Evolutionary conservation across 2,329 filamentous ascomycete genomes (phyloP).

Genomic region (Neonectria neomacrospora): DNA sequence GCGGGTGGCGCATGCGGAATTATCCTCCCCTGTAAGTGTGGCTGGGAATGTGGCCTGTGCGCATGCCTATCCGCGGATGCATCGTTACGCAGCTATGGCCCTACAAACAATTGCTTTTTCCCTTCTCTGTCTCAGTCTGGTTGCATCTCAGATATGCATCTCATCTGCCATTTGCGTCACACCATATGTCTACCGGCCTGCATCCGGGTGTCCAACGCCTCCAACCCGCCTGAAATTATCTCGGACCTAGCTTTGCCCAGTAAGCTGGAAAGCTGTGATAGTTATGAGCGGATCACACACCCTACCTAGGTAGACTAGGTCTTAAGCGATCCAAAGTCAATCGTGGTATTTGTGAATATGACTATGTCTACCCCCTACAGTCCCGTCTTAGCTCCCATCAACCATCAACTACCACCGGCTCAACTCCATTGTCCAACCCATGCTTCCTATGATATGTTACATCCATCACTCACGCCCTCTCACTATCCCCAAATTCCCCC

Average conservation of each 20-base stretch:
- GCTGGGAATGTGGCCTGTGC: constrained; percentile 13
- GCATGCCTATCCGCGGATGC: constrained; percentile 1
- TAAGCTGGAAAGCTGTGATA: not conserved
- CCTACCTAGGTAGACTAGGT: not conserved
- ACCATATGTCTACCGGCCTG: constrained; percentile 4
- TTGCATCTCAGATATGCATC: constrained; percentile 16
- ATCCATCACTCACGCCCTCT: constrained; percentile 8
- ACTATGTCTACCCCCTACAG: not conserved
- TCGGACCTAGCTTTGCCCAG: not conserved
- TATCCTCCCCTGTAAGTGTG: constrained; percentile 17
- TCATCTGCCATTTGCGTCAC: constrained; percentile 23
- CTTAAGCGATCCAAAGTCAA: not conserved
- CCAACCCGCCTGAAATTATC: not conserved
- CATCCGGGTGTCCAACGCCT: constrained; percentile 13
- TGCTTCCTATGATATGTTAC: constrained; percentile 16
- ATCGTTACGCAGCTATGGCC: not conserved
- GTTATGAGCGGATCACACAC: not conserved
- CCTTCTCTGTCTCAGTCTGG: constrained; percentile 1
- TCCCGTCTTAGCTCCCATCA: not conserved
- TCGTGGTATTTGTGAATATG: not conserved
- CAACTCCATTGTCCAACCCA: constrained; percentile 19
- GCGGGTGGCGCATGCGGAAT: constrained; percentile 10
- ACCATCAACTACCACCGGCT: constrained; percentile 4
- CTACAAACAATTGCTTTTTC: not conserved
- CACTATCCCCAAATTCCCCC: constrained; percentile 6